Base-by-base conservation (phyloP, 257 asterid species). In the Paraleonurus japonicus region DNA sequence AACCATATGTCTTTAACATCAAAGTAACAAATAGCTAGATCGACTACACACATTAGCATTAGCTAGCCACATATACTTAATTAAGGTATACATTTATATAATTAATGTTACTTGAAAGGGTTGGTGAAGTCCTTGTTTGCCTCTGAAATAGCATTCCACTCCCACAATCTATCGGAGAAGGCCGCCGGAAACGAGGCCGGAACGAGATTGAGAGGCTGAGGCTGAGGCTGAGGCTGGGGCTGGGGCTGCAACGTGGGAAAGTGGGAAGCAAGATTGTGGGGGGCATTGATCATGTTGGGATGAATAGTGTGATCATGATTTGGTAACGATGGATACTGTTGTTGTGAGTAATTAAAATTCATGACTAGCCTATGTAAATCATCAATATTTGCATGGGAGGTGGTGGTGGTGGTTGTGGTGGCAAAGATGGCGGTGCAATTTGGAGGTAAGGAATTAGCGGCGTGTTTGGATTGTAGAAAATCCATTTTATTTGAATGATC, bases 81-180 rank as follows among this genome's bases (percentile, higher is more conserved):
- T 8, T 33, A 69, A 8, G 22, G 15, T 32, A 37, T 4, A 37
- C 7, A 53, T 5, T 4, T 15, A 47, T 5, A 47, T 47, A 15
- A 1, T 13, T 50, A 50, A 3, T 16, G 32, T 81, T 75, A 78
- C 83, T 81, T 81, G 81, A 78, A 81, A 17, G 67, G 72, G 35
- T 65, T 75, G 72, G 20, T 41, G 66, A 58, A 75, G 17, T 78
- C 83, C 47, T 75, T 81, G 72, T 41, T 61, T 4, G 79, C 77
- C 32, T 79, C 83, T 26, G 81, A 60, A 28, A 81, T 62, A 24
- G 81, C 69, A 77, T 59, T 89, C 96, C 96, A 90, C 17, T 87
- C 96, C 96, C 96, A 90, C 75, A 87, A 68, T 61, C 88, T 79
- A 58, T 89, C 94, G 0, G 86, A 30, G 53, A 78, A 85, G 12